Evolutionary conservation across 2,329 filamentous ascomycete genomes (phyloP), one percentile per base, ranked within the genome.

Genomic region (Stagonosporopsis vannaccii): DNA sequence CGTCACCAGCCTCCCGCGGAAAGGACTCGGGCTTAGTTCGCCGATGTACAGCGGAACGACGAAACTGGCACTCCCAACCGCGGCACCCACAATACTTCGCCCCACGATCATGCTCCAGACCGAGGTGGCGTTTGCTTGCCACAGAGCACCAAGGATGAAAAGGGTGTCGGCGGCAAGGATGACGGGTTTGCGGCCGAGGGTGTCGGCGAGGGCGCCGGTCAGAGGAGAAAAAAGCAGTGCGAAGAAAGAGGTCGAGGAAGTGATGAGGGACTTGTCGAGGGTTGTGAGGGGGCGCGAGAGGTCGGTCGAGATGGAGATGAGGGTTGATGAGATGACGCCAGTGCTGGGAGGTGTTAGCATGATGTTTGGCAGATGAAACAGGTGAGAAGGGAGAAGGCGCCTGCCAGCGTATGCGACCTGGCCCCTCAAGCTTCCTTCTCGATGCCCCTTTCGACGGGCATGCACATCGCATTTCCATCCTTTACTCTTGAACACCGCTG

Each of bases 21-120:
- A 86, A 20, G 86, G 82, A 1, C 90, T 86, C 0, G 94, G 93
- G 3, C 91, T 87, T 12, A 97, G 80, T 75, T 98, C 94, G 8
- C 90, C 89, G 57, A 97, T 94, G 30, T 75, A 75, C 65, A 97
- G 76, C 41, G 93, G 93, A 26, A 91, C 89, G 4, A 96, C 90
- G 66, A 96, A 90, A 70, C 88, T 92, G 8, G 90, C 90, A 2
- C 87, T 87, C 15, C 90, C 90, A 0, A 94, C 88, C 0, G 86
- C 90, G 0, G 87, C 80, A 25, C 90, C 90, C 2, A 94, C 88
- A 1, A 92, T 78, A 26, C 85, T 83, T 4, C 90, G 80, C 0
- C 90, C 90, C 0, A 80, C 62, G 0, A 91, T 85, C 89, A 94
- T 92, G 11, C 73, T 71, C 12, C 76, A 65, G 1, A 94, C 88